Evolutionary conservation across 2,329 filamentous ascomycete species (phyloP).

Genomic region (Paecilomyces sp.): DNA sequence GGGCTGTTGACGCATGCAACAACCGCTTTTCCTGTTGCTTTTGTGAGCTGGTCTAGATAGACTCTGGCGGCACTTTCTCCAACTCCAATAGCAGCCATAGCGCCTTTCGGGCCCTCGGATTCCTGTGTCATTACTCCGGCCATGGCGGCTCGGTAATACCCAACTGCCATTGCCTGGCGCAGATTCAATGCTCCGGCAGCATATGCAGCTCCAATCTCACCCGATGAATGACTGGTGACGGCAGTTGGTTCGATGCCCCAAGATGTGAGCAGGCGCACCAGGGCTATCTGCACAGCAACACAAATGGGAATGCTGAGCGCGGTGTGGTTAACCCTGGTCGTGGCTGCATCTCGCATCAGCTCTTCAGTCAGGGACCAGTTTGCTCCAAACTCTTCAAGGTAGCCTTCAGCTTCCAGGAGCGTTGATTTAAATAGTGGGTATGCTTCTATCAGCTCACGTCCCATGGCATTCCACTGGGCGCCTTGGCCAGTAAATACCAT

Average conservation of each 20-base stretch:
- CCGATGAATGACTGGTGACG: conserved; percentile 15
- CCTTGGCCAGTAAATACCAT: not conserved
- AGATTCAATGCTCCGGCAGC: conserved; percentile 6
- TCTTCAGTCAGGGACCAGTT: not conserved
- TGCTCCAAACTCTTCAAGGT: not conserved
- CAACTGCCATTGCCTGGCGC: conserved; percentile 5
- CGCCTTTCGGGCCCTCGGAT: conserved; percentile 3
- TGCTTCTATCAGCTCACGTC: not conserved
- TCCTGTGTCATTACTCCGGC: not conserved
- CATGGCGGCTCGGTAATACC: conserved; percentile 7
- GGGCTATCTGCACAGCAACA: conserved; percentile 13
- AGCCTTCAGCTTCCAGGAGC: not conserved
- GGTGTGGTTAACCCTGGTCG: not conserved
- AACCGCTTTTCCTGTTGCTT: not conserved
- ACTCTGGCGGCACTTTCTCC: not conserved
- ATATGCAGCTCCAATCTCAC: conserved; percentile 22
- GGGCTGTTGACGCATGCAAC: conserved; percentile 16
- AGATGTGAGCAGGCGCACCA: conserved; percentile 11
- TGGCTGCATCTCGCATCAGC: not conserved
- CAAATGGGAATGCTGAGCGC: conserved; percentile 10
- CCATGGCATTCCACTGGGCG: no score
- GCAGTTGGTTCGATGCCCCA: conserved; percentile 10
- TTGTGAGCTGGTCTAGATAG: conserved; percentile 5
- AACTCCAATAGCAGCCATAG: conserved; percentile 11
- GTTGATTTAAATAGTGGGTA: not conserved